Base-by-base conservation (phyloP, 2,329 filamentous ascomycete species). In the Phialocephala subalpina region DNA sequence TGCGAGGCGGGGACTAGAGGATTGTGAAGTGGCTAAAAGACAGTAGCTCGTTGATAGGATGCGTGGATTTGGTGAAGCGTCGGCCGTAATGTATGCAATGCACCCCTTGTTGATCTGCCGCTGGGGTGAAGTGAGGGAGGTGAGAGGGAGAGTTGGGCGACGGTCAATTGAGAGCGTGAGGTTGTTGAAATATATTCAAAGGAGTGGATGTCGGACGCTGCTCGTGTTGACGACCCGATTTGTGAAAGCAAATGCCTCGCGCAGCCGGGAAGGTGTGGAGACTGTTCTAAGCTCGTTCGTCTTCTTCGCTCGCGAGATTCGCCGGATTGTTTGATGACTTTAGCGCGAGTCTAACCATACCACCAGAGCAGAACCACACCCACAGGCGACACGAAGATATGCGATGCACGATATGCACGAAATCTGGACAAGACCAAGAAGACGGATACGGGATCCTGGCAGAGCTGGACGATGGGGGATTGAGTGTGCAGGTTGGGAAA, bases 21-120 rank as follows among this genome's bases (percentile, higher is more conserved):
- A 53, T 38, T 29, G 9, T 38, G 29, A 27, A 14, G 27, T 20
- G 53, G 22, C n/a, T n/a, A 49, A 58, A 35, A 35, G 35, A 42
- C 36, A 38, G 49, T 61, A 61, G 59, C 59, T 61, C 47, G 29
- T 53, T 27, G 59, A 53, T 61, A 53, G 59, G 36, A 55, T 53
- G 11, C 11, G 49, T 53, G 25, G 29, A 36, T 12, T 12, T 38
- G 29, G 29, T 61, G 25, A 33, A 47, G 59, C 47, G 59, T 53
- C 27, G 25, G 27, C 25, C 25, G 49, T 40, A 35, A 18, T 52
- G 55, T 40, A 57, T 57, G 55, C 45, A 60, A 33, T 20, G 59
- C 20, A 25, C 45, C 29, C 25, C 42, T 47, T 61, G 59, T 61
- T 25, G 47, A 61, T 61, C 59, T 61, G 59, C 59, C 59, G 59